Conservation (phyloP, 176 grass and related monocot genomes). For the Microstegium vimineum region DNA sequence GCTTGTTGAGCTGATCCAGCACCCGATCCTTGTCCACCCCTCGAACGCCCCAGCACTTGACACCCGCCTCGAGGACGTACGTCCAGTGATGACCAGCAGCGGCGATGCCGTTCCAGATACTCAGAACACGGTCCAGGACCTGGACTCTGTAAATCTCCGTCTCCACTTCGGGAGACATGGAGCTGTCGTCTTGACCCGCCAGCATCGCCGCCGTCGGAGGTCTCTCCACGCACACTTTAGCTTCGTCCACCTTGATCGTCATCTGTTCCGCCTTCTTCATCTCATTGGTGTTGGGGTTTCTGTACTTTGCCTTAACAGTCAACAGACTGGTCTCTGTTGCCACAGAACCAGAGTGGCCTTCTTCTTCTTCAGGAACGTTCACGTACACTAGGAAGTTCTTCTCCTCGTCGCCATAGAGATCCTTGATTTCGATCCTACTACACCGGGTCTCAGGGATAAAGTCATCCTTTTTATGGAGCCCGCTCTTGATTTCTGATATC, state of each 20-base stretch:
- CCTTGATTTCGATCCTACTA: background rate
- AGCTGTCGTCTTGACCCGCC: background rate
- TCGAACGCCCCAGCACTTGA: background rate
- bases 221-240: background rate
- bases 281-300: background rate
- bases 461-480: background rate
- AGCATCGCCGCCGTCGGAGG: background rate
- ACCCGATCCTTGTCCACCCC: background rate
- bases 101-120: background rate
- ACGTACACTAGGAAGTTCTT: background rate
- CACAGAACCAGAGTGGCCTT: background rate
- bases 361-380: background rate
- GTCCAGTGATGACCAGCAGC: background rate
- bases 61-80: background rate
- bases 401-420: background rate
- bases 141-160: background rate
- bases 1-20: background rate
- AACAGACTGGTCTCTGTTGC: background rate
- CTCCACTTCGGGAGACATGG: background rate
- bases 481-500: background rate
- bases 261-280: background rate
- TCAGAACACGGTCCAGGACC: background rate
- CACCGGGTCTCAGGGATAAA: background rate
- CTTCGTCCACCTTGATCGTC: background rate
- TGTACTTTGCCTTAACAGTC: background rate